These are phyloP conservation scores for Cyathus striatus DNA, from an alignment of 768 basidiomycete genomes.

Conservation along the genomic window DNA sequence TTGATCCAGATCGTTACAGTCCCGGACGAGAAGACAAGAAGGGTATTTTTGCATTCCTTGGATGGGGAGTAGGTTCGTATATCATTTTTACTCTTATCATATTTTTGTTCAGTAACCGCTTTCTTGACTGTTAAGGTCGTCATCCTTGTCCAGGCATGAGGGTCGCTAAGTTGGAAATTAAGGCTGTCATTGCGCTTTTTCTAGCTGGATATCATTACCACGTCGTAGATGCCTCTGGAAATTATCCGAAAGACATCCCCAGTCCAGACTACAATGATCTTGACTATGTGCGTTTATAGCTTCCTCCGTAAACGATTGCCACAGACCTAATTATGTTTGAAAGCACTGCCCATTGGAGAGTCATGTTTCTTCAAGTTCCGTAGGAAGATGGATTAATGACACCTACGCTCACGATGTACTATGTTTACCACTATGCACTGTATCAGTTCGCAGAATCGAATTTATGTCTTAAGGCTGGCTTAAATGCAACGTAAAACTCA, in stretches of 20 bases:
- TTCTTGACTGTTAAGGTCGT: constrained; percentile 21
- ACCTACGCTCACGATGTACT: no score
- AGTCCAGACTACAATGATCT: constrained; percentile 25
- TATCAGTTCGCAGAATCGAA: no score
- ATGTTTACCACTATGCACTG: no score
- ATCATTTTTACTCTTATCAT: not conserved
- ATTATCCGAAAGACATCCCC: constrained; percentile 14
- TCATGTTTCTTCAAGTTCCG: no score
- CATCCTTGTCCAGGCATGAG: constrained; percentile 34
- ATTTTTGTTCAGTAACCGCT: not conserved
- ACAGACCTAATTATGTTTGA: no score
- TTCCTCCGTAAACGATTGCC: no score
- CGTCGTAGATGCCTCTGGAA: constrained; percentile 26
- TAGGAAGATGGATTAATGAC: no score
- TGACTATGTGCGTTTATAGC: no score
- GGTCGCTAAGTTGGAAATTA: constrained; percentile 32
- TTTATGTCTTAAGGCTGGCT: no score
- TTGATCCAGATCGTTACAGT: constrained; percentile 28
- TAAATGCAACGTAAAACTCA: no score
- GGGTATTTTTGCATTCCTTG: constrained; percentile 23
- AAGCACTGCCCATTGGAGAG: no score
- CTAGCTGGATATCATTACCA: constrained; percentile 24
- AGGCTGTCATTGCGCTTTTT: constrained; percentile 27
- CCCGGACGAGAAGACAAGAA: constrained; percentile 30
- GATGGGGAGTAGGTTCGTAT: constrained; percentile 38